Percentiles rank a stretch among this genome's conserved stretches.
Conservation (phyloP, 2,329 filamentous ascomycete genomes). For the Didymella glomerata region DNA sequence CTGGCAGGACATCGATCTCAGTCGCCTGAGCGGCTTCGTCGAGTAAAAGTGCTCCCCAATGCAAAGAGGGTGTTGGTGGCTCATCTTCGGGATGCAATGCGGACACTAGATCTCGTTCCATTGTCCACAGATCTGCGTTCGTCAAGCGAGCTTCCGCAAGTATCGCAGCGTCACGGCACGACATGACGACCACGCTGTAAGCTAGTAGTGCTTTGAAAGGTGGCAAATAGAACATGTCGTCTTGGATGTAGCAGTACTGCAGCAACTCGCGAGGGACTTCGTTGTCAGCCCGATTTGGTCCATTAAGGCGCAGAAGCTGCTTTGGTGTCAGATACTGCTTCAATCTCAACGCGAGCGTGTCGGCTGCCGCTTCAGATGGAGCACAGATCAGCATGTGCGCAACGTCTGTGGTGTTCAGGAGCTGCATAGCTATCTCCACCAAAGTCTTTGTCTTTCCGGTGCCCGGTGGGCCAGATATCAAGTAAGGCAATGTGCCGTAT, state of each 20-base stretch:
- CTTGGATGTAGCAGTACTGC: conserved; percentile 51
- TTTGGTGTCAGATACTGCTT: conserved; percentile 46
- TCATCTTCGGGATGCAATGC: conserved; percentile 42
- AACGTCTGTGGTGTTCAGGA: conserved; percentile 33
- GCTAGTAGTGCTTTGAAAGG: conserved; percentile 51
- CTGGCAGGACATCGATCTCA: conserved; percentile 54
- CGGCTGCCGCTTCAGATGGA: conserved; percentile 58
- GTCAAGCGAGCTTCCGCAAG: conserved; percentile 54
- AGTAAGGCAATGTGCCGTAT: conserved; percentile 58
- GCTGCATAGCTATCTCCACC: conserved; percentile 55
- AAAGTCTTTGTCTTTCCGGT: conserved; percentile 63
- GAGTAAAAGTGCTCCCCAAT: conserved; percentile 56
- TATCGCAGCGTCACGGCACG: conserved; percentile 54
- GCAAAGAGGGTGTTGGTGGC: conserved; percentile 30
- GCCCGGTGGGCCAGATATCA: conserved; percentile 61
- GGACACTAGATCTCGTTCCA: conserved; percentile 46
- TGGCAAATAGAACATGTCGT: conserved; percentile 55
- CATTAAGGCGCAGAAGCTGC: conserved; percentile 56
- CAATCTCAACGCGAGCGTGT: conserved; percentile 55
- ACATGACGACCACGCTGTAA: conserved; percentile 56
- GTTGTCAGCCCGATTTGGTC: conserved; percentile 51
- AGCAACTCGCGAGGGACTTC: conserved; percentile 54
- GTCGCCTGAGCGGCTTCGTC: conserved; percentile 59
- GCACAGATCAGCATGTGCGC: conserved; percentile 55
- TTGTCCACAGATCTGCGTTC: conserved; percentile 52